Percentiles rank a stretch among this genome's conserved stretches.
These are phyloP conservation scores for Populus nigra DNA, from an alignment of 345 rosid species.

Conservation along the genomic window DNA sequence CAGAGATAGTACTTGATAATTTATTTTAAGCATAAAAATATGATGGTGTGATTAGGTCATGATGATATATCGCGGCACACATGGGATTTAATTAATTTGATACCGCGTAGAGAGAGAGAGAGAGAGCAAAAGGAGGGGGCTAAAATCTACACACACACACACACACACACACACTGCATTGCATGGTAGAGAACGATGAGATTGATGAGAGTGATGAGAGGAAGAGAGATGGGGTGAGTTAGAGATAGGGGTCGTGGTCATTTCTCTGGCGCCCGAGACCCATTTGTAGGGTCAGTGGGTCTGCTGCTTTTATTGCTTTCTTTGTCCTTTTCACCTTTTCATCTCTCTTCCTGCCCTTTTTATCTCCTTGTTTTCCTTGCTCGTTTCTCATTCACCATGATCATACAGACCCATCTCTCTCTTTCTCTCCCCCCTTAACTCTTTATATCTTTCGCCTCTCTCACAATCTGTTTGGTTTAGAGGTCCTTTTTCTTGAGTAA, in stretches of 20 bases:
- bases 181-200: constrained; percentile 16
- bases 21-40: not conserved
- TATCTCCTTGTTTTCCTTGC: constrained; percentile 27
- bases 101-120: constrained; percentile 10
- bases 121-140: not conserved
- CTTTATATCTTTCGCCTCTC: not conserved
- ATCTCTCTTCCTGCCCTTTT: constrained; percentile 21
- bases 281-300: constrained; percentile 33
- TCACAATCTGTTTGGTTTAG: not conserved
- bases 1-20: not conserved
- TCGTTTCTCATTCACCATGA: constrained; percentile 27
- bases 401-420: not conserved
- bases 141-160: not conserved
- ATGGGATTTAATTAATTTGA: constrained; percentile 6
- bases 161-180: not conserved
- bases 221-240: constrained; percentile 1
- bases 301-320: constrained; percentile 40
- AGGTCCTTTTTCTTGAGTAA: not conserved
- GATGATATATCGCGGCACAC: constrained; percentile 19
- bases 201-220: constrained; percentile 8
- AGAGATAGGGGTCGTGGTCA: constrained; percentile 21
- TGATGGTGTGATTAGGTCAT: constrained; percentile 37
- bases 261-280: constrained; percentile 9
- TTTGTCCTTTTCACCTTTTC: constrained; percentile 41
- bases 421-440: not conserved